These are phyloP conservation scores for Yarrowia osloensis DNA, from an alignment of 805 yeast species.

Conservation along the genomic window DNA sequence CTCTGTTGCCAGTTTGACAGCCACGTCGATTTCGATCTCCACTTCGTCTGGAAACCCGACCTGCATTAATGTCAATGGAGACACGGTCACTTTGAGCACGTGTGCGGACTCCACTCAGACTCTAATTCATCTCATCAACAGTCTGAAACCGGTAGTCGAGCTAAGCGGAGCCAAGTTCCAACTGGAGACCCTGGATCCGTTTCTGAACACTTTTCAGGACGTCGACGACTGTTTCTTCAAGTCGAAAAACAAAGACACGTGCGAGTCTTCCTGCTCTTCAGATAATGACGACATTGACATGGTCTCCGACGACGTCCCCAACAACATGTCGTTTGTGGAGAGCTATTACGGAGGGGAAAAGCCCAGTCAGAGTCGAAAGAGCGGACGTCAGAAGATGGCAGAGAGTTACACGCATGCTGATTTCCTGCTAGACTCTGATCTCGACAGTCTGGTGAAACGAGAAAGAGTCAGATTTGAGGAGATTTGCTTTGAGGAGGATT, in stretches of 20 bases:
- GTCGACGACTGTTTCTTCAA: conserved; percentile 46
- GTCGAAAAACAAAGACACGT: conserved; percentile 32
- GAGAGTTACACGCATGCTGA: conserved; percentile 37
- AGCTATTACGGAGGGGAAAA: conserved; percentile 40
- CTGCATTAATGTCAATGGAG: conserved; percentile 27
- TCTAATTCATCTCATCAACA: conserved; percentile 64
- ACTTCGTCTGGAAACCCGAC: not conserved
- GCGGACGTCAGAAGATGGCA: conserved; percentile 4
- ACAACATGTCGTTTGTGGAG: conserved; percentile 40
- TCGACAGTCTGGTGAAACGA: conserved; percentile 39
- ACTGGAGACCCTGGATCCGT: conserved; percentile 44
- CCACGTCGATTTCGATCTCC: not conserved
- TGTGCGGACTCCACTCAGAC: conserved; percentile 89
- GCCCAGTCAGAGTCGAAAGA: not conserved
- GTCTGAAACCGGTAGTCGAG: conserved; percentile 70
- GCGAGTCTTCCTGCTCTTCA: conserved; percentile 46
- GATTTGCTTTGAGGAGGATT: conserved; percentile 12
- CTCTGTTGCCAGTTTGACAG: conserved; percentile 18
- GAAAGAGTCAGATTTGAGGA: conserved; percentile 16
- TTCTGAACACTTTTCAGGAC: conserved; percentile 43
- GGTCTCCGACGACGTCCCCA: conserved; percentile 36
- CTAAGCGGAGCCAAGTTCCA: conserved; percentile 48
- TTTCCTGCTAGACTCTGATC: conserved; percentile 41
- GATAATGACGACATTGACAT: conserved; percentile 46
- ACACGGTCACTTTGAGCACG: conserved; percentile 34